Evolutionary conservation across 129 eudicot species (phyloP), one percentile per base, ranked within the genome.

Genomic region (Lactuca saligna): DNA sequence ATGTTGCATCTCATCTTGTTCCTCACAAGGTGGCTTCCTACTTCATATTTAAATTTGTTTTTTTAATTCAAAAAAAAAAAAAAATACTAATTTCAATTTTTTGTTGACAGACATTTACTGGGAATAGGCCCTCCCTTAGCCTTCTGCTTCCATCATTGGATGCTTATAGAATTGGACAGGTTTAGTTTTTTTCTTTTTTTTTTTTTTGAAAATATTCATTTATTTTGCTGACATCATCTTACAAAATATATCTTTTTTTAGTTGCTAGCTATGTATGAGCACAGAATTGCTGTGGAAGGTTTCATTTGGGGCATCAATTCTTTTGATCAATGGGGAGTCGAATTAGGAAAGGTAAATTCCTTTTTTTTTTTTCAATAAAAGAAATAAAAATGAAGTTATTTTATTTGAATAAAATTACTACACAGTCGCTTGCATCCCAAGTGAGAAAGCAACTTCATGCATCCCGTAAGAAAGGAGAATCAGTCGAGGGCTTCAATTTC

Each of bases 291-390:
- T 57, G 97, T 93, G 8, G 88, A 93, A 83, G 99, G 99, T 60
- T 93, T 93, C 60, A 16, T 87, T 51, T 93, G 99, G 99, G 97
- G 99, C 17, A 93, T 93, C 69, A 93, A 93, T 76, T 93, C 99
- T 68, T 93, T 93, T 48, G 99, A 93, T 72, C 99, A 93, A 61
- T 93, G 99, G 99, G 99, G 99, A 70, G 99, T 93, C 48, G 99
- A 93, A 75, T 70, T 93, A 67, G 99, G 99, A 48, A 93, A 93
- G 99, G 99, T 93, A 87, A 49, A 42, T 59, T 61, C 20, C 11
- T 38, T 31, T 64, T 13, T 20, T 39, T 44, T 8, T 65, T 20
- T 48, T 3, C 10, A 0, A 2, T 59, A 25, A 34, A 55, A 16
- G 13, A 33, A 33, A 11, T 48, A 5, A 14, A 38, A 62, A 38